Base-by-base conservation (phyloP, 441 rosid species). In the Arabidopsis lyrata region DNA sequence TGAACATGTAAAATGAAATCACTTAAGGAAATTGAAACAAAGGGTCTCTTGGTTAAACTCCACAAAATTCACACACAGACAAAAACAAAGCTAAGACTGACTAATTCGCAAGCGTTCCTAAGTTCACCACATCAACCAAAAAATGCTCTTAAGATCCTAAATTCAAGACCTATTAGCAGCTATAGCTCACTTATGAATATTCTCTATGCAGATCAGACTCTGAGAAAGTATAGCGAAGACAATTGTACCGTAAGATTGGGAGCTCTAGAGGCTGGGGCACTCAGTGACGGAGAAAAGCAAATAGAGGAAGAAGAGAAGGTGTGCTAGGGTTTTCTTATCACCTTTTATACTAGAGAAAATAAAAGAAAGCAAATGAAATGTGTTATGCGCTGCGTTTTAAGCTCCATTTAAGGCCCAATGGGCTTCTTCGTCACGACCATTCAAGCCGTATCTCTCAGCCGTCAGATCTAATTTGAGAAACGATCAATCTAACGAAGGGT, bases 271-370 rank as follows among this genome's bases (percentile, higher is more conserved):
- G 65, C 57, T 42, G 53, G 53, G 52, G 41, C 22, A 61, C 68
- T 36, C 35, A 32, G 73, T 22, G 63, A 66, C 54, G 68, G 67
- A 58, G 45, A 22, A 15, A 18, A 18, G 62, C 73, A 10, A 44
- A 24, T 20, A 16, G 73, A 60, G 22, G 73, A 27, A 68, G 74
- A 32, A 14, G 54, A 39, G 62, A 18, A 11, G 18, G 56, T 6
- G 5, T 0, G 13, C 68, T 75, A 75, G 74, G 78, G 74, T 68
- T 72, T 72, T 62, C 53, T 61, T 50, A 27, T 27, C 8, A 15
- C 1, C 1, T 32, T 32, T 32, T 31, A 32, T 32, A 32, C 34
- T 24, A 3, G 27, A 3, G 8, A 7, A 16, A 18, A 1, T 1
- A 2, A 9, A 18, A 41, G 5, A 44, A 31, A 31, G 3, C 14